Conservation (phyloP, 2,329 filamentous ascomycete species). For the Myriosclerotinia curreyana region DNA sequence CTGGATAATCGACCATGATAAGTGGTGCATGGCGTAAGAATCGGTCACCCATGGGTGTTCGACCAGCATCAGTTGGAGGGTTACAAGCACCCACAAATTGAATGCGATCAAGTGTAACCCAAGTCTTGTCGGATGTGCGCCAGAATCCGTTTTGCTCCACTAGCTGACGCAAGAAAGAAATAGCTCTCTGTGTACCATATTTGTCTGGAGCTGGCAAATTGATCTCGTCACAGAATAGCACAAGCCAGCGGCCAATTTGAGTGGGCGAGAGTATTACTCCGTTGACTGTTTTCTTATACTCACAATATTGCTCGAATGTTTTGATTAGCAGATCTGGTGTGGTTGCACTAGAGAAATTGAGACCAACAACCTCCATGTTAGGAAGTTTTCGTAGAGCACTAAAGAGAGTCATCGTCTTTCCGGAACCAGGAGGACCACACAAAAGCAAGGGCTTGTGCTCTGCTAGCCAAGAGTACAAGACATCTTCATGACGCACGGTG, state of each 20-base stretch:
- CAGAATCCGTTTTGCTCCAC: conserved; percentile 99
- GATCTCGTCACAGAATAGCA: conserved; percentile 99
- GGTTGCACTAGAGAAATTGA: conserved; percentile 98
- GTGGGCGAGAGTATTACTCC: conserved; percentile 93
- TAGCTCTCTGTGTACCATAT: conserved; percentile 95
- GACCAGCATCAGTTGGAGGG: conserved; percentile 92
- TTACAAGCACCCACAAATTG: conserved; percentile 99
- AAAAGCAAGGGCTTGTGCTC: conserved; percentile 97
- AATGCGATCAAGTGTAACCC: conserved; percentile 96
- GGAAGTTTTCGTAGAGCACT: conserved; percentile 93
- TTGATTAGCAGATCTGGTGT: conserved; percentile 97
- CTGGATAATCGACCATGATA: conserved; percentile 99
- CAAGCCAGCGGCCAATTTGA: conserved; percentile 95
- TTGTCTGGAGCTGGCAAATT: conserved; percentile 97
- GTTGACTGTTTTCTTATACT: conserved; percentile 98
- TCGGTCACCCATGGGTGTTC: conserved; percentile 86
- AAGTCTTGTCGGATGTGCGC: conserved; percentile 94
- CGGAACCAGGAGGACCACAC: conserved; percentile 94
- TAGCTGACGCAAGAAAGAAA: conserved; percentile 94
- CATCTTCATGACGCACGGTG: conserved; percentile 95
- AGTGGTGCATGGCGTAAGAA: conserved; percentile 97
- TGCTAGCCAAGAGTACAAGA: conserved; percentile 98
- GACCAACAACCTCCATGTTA: conserved; percentile 97
- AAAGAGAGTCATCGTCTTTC: conserved; percentile 99
- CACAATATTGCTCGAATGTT: conserved; percentile 99